Evolutionary conservation across 306 rosid genomes (phyloP).

Genomic region (Cicer cuneatum): DNA sequence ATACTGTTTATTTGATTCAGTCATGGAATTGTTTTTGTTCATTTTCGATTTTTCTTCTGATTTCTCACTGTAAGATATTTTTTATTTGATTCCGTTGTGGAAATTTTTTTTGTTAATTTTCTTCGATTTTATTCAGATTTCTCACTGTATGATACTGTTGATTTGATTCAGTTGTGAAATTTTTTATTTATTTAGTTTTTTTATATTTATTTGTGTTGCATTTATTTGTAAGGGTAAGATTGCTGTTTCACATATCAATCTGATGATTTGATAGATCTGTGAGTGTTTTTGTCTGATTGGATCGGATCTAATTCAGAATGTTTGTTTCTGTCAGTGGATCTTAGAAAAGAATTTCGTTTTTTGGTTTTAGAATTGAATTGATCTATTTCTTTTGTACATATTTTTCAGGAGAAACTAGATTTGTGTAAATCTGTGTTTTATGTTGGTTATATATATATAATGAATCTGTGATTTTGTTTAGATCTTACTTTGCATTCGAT

Average conservation of each 20-base stretch:
- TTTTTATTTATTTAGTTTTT: background rate
- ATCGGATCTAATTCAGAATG: slow-evolving; percentile 11
- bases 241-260: background rate
- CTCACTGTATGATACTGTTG: background rate
- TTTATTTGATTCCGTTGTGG: no score
- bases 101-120: background rate
- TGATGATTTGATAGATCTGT: slow-evolving; percentile 2
- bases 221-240: background rate
- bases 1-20: no score
- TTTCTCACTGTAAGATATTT: background rate
- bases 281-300: background rate
- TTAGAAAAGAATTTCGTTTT: background rate
- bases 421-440: background rate
- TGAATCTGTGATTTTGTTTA: background rate
- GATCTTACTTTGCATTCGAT: background rate
- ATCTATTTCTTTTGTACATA: background rate
- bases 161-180: background rate
- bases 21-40: background rate
- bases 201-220: background rate
- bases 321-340: background rate
- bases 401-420: background rate
- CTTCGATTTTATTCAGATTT: slow-evolving; percentile 11
- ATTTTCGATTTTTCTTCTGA: background rate
- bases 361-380: background rate
- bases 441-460: background rate